A percentile compares a stretch with the other conserved stretches of the same genome.
Evolutionary conservation across 1,284 basidiomycete species (phyloP).

Genomic region (Trichosporon sp.): DNA sequence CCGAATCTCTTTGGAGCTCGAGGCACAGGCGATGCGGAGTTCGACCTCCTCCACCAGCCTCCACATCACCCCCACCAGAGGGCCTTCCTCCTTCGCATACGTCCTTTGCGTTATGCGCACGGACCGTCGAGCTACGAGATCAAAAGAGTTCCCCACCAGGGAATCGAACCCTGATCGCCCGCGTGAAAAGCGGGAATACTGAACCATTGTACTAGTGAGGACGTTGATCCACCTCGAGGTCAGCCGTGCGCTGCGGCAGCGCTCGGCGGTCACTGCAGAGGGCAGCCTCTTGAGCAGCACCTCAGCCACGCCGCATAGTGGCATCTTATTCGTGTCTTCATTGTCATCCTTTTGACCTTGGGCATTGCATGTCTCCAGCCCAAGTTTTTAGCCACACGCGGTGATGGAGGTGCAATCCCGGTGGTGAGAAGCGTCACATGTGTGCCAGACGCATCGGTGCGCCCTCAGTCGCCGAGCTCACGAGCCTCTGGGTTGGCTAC

Average conservation of each 20-base stretch:
- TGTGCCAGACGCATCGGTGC: no score
- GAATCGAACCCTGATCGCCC: conserved; percentile 23
- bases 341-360: no score
- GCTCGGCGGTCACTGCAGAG: background rate
- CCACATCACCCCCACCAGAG: background rate
- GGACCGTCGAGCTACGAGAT: background rate
- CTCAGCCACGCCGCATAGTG: no score
- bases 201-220: conserved; percentile 19
- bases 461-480: no score
- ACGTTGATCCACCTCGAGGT: background rate
- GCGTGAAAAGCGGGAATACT: conserved; percentile 21
- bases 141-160: conserved; percentile 19
- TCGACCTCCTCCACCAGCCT: background rate
- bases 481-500: no score
- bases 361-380: no score
- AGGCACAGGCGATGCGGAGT: background rate
- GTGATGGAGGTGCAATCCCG: no score
- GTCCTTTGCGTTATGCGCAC: background rate
- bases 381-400: no score
- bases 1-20: no score
- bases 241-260: background rate
- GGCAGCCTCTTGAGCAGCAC: background rate
- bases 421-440: no score
- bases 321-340: no score
- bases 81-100: background rate